Base-by-base conservation (phyloP, 768 basidiomycete species). In the Mrakia gelida region DNA sequence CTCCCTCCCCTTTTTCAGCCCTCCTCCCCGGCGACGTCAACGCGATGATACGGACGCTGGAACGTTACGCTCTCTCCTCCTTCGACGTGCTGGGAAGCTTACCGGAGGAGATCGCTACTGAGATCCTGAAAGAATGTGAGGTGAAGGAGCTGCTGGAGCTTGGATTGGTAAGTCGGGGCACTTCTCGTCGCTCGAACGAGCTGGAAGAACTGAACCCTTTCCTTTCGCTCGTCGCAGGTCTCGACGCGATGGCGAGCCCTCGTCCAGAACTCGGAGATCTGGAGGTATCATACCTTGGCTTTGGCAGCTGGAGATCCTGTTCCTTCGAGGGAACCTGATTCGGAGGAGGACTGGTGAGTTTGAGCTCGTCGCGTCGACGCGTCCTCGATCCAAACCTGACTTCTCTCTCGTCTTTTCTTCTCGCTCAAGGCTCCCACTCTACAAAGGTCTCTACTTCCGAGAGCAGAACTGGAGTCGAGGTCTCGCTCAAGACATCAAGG, bases 21-120 rank as follows among this genome's bases (percentile, higher is more conserved):
- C 89, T 91, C 84, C 86, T 92, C 80, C 93, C 94, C 0, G 92
- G 92, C 45, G 94, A 95, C 81, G 92, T 95, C 45, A 89, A 89
- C 16, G 87, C 92, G 9, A 94, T 94, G 83, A 93, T 95, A 63
- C 87, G 91, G 0, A 88, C 93, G 3, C 88, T 96, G 26, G 89
- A 94, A 84, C 93, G 93, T 83, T 95, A 96, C 80, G 88, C 89
- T 52, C 89, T 88, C 81, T 91, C 91, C 18, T 91, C 92, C 9
- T 92, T 92, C 81, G 94, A 96, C 82, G 87, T 96, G 71, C 86
- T 95, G 43, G 91, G 91, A 10, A 87, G 88, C 65, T 86, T 95
- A 26, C 87, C 91, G 0, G 90, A 90, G 0, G 87, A 90, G 28
- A 84, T 94, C 1, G 88, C 89, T 0, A 86, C 91, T 80, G 87